Percentiles rank a stretch among this genome's conserved stretches.
These are phyloP conservation scores for Calycina herbarum DNA, from an alignment of 2,329 filamentous ascomycete species.

Conservation along the genomic window DNA sequence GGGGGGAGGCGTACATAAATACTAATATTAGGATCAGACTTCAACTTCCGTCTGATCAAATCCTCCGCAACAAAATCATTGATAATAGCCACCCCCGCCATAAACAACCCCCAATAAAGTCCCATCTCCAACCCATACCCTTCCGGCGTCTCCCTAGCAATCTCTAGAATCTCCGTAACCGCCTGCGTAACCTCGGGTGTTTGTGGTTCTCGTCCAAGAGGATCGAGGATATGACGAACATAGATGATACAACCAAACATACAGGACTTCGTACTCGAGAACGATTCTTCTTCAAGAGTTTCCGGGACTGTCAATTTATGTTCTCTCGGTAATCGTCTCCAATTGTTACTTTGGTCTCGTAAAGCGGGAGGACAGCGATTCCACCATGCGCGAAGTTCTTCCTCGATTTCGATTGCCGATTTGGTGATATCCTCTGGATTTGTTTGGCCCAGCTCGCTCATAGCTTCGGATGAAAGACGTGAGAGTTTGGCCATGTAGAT, in stretches of 20 bases:
- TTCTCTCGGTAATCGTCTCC: conserved; percentile 30
- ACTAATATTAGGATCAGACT: conserved; percentile 30
- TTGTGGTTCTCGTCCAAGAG: conserved; percentile 25
- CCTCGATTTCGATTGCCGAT: conserved; percentile 23
- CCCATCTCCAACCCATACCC: conserved; percentile 38
- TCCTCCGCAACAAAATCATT: conserved; percentile 33
- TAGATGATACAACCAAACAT: conserved; percentile 34
- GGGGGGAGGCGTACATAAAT: conserved; percentile 32
- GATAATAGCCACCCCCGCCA: conserved; percentile 33
- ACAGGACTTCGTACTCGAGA: conserved; percentile 35
- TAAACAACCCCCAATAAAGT: conserved; percentile 36
- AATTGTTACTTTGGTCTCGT: conserved; percentile 33
- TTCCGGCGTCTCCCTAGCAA: conserved; percentile 34
- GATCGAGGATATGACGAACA: conserved; percentile 34
- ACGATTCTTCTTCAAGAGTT: conserved; percentile 35
- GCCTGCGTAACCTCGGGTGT: conserved; percentile 29
- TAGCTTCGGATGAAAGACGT: conserved; percentile 32
- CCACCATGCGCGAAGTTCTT: conserved; percentile 34
- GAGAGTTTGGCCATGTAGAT: conserved; percentile 34
- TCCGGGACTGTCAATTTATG: conserved; percentile 33
- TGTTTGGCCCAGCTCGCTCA: conserved; percentile 24
- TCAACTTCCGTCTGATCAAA: conserved; percentile 32
- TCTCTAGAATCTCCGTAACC: conserved; percentile 32
- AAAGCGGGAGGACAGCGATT: conserved; percentile 25
- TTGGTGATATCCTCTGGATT: conserved; percentile 23